Percentiles rank a stretch among this genome's conserved stretches.
These are phyloP conservation scores for Podila verticillata DNA, from an alignment of 192 early-diverging fungal genomes.

Conservation along the genomic window DNA sequence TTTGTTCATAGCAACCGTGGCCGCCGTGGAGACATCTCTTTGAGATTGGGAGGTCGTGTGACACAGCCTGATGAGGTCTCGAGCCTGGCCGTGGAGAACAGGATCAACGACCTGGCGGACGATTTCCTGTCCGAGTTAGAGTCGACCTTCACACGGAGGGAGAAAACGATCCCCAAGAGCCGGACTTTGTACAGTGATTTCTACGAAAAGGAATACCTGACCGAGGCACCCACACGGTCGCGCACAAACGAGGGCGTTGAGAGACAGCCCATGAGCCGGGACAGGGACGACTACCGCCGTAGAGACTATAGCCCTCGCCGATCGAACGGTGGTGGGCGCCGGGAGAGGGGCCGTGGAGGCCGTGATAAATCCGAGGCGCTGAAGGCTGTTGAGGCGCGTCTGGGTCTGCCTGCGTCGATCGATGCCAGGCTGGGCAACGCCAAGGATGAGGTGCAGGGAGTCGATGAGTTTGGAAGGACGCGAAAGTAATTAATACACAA, in stretches of 20 bases:
- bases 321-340: not conserved
- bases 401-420: constrained; percentile 20
- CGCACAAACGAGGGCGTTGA: not conserved
- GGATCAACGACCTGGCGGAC: constrained; percentile 19
- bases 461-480: constrained; percentile 43
- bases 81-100: not conserved
- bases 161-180: constrained; percentile 36
- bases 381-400: constrained; percentile 27
- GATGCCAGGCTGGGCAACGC: not conserved
- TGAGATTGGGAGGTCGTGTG: constrained; percentile 35
- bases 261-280: not conserved
- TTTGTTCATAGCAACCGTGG: constrained; percentile 32
- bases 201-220: constrained; percentile 33
- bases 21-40: constrained; percentile 41
- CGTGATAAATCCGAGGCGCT: constrained; percentile 21
- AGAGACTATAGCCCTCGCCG: not conserved
- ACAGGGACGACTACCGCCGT: not conserved
- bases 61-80: not conserved
- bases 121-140: constrained; percentile 45
- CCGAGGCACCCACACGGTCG: constrained; percentile 5
- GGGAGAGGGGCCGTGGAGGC: constrained; percentile 2
- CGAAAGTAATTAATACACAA: constrained; percentile 4
- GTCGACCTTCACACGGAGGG: constrained; percentile 31
- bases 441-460: not conserved
- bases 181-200: constrained; percentile 43